A percentile compares a stretch with the other conserved stretches of the same genome.
Evolutionary conservation across 106 monocot genomes (phyloP).

Genomic region (Gastrodia elata): DNA sequence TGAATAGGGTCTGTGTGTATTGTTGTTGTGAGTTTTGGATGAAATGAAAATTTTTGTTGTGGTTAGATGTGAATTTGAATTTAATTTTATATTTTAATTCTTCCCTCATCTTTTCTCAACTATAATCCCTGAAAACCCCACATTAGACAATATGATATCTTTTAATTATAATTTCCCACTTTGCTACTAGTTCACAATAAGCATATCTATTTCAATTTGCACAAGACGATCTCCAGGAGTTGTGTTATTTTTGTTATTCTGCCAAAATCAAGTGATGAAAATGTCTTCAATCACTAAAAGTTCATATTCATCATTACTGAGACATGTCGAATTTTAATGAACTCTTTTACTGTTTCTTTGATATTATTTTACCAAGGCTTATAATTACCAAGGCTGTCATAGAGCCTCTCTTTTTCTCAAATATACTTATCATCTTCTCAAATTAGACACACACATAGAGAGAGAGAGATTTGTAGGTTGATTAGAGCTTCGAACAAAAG

Average conservation of each 20-base stretch:
- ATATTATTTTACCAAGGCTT: not conserved
- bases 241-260: not conserved
- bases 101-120: too few species aligned
- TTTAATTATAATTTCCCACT: not conserved
- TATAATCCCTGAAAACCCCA: too few species aligned
- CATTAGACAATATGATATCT: too few species aligned
- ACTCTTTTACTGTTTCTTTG: not conserved
- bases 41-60: too few species aligned
- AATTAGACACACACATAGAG: not conserved
- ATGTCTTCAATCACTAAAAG: not conserved
- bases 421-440: not conserved
- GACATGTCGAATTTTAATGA: not conserved
- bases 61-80: too few species aligned
- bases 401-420: not conserved
- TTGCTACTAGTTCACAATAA: not conserved
- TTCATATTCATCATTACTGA: not conserved
- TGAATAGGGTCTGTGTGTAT: too few species aligned
- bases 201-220: too few species aligned
- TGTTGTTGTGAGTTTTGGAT: too few species aligned
- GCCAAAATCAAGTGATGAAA: not conserved
- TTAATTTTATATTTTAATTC: too few species aligned
- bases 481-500: too few species aligned
- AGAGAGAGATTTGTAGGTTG: too few species aligned
- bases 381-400: not conserved
- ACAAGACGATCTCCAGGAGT: not conserved